Evolutionary conservation across 1,139 yeast species (phyloP).

Genomic region (Ogataea hybrid): DNA sequence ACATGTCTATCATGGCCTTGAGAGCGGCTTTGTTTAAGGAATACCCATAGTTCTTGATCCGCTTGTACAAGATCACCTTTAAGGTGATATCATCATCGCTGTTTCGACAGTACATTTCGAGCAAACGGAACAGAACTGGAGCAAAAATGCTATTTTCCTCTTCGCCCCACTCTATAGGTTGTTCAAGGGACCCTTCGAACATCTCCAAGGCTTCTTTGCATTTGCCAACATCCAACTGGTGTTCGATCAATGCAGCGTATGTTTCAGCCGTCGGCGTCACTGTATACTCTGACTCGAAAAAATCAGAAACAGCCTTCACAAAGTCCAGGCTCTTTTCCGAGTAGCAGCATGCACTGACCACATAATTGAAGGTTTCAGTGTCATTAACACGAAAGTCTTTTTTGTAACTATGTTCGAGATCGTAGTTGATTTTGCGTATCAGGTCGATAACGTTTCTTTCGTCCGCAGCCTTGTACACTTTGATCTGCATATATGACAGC

Average conservation of each 20-base stretch:
- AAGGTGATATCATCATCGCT: constrained; percentile 28
- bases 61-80: constrained; percentile 34
- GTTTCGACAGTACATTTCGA: constrained; percentile 29
- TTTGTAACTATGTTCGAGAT: constrained; percentile 10
- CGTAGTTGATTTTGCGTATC: constrained; percentile 16
- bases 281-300: constrained; percentile 23
- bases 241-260: constrained; percentile 29
- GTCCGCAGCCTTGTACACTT: constrained; percentile 15
- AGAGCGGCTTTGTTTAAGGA: constrained; percentile 43
- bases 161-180: constrained; percentile 42
- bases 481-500: constrained; percentile 26
- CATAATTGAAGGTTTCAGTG: constrained; percentile 24
- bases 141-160: constrained; percentile 33
- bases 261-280: constrained; percentile 28
- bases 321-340: constrained; percentile 26
- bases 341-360: constrained; percentile 28
- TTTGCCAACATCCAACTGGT: constrained; percentile 26
- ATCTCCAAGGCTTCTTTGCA: constrained; percentile 32
- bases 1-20: constrained; percentile 43
- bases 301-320: constrained; percentile 22
- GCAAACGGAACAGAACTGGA: constrained; percentile 33
- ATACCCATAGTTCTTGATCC: constrained; percentile 39
- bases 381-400: constrained; percentile 22
- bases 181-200: constrained; percentile 38
- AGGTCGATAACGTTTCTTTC: constrained; percentile 9